Base-by-base conservation (phyloP, 169 alveolate species). In the Amoebophrya sp. region DNA sequence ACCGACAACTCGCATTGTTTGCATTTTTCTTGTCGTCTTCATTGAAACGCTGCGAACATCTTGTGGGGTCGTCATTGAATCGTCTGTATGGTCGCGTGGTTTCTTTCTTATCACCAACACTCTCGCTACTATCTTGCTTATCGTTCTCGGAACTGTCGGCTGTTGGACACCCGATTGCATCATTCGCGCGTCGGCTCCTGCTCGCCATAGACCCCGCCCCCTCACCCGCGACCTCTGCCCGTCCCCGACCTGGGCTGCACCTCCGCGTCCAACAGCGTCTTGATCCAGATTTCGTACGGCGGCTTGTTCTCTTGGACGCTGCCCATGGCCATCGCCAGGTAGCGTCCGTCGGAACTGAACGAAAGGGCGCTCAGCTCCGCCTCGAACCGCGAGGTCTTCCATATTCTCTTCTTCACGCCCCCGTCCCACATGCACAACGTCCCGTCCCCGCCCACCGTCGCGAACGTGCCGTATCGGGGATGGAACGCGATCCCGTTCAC, bases 361-460 rank as follows among this genome's bases (percentile, higher is more conserved):
- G 95, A 94, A 41, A 95, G 92, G 43, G 96, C 95, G n/a, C 98
- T 94, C 23, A 97, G 93, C 4, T 97, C 96, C 38, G 96, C 92
- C 38, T 94, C 89, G 50, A 93, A 93, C 40, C 90, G 93, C 90
- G 95, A 92, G 40, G 96, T 95, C 88, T 90, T 91, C 94, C 97
- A 94, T 31, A 96, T 93, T 89, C 97, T 93, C 92, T 96, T 95
- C 90, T 95, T 95, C 40, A 94, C 93, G 40, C 92, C 92, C 90
- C 97, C 97, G 91, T 96, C 98, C 98, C 98, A 96, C 48, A 96
- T 95, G 90, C 95, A 95, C 78, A 95, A 94, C 26, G 94, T 92
- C 20, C 98, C 98, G 91, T 97, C 98, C 43, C 96, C 96, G 43
- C 98, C 98, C 40, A 95, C 97, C 20, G 98, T 97, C 23, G 95